Conservation (phyloP, 176 grass and related monocot species). For the Melocanna baccifera region DNA sequence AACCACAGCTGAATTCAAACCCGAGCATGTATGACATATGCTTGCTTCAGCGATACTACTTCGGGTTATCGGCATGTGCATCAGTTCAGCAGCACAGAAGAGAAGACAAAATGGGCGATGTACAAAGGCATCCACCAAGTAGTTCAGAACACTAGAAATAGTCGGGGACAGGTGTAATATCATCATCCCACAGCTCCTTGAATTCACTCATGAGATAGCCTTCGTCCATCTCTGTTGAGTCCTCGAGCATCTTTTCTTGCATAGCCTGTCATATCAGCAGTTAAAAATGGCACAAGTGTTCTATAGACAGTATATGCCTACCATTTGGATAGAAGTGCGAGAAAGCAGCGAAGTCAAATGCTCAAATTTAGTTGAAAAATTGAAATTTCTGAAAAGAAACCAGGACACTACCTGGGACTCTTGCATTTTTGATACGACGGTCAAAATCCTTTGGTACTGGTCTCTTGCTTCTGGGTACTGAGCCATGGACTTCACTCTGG, state of each 20-base stretch:
- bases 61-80: not conserved
- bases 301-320: not conserved
- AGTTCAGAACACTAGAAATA: slow-evolving; percentile 17
- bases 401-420: slow-evolving; percentile 58
- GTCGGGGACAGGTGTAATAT: slow-evolving; percentile 38
- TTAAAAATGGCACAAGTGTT: not conserved
- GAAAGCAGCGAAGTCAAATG: not conserved
- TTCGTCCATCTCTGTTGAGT: slow-evolving; percentile 51
- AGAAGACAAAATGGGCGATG: not conserved
- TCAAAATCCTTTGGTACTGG: slow-evolving; percentile 71
- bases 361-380: not conserved
- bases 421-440: slow-evolving; percentile 71
- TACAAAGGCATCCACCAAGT: not conserved
- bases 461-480: slow-evolving; percentile 69
- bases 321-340: not conserved
- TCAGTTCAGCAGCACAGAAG: not conserved
- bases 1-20: slow-evolving; percentile 9
- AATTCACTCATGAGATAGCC: slow-evolving; percentile 60
- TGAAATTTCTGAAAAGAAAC: not conserved
- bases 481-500: slow-evolving; percentile 76
- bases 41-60: not conserved
- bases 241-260: slow-evolving; percentile 56
- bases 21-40: not conserved
- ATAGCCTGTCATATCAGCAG: slow-evolving; percentile 36
- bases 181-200: slow-evolving; percentile 63